These are phyloP conservation scores for Phyllosticta citriasiana DNA, from an alignment of 2,329 filamentous ascomycete species.

Conservation along the genomic window DNA sequence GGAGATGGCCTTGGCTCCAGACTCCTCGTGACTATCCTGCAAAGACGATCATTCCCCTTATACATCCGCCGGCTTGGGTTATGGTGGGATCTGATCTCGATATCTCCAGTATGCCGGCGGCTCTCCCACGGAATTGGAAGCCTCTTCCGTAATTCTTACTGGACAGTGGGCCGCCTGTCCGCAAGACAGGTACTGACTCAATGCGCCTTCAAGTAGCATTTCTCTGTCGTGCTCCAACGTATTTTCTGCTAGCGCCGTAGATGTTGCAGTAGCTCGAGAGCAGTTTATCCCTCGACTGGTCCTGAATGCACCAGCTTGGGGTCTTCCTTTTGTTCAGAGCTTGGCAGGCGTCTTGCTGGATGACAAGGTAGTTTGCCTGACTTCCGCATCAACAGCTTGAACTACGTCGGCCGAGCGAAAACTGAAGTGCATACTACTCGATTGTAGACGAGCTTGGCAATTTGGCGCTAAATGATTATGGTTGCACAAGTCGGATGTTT, in stretches of 20 bases:
- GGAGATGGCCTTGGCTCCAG: not conserved
- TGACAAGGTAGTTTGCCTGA: not conserved
- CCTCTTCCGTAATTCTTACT: not conserved
- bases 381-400: not conserved
- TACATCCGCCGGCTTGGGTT: not conserved
- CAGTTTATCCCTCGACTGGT: not conserved
- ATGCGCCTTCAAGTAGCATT: not conserved
- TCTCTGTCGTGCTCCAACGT: not conserved
- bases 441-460: not conserved
- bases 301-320: not conserved
- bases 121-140: not conserved
- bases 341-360: not conserved
- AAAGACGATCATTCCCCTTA: not conserved
- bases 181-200: not conserved
- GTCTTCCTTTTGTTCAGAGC: not conserved
- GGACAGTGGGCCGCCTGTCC: not conserved
- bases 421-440: not conserved
- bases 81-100: not conserved
- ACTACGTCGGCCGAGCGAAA: not conserved
- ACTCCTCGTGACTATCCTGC: not conserved
- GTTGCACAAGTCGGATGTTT: not conserved
- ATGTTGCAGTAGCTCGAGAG: not conserved
- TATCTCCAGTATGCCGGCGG: not conserved
- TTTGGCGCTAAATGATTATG: not conserved
- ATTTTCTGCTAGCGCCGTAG: not conserved